Evolutionary conservation across 306 rosid genomes (phyloP), one percentile per base, ranked within the genome.

Genomic region (Alnus glutinosa): DNA sequence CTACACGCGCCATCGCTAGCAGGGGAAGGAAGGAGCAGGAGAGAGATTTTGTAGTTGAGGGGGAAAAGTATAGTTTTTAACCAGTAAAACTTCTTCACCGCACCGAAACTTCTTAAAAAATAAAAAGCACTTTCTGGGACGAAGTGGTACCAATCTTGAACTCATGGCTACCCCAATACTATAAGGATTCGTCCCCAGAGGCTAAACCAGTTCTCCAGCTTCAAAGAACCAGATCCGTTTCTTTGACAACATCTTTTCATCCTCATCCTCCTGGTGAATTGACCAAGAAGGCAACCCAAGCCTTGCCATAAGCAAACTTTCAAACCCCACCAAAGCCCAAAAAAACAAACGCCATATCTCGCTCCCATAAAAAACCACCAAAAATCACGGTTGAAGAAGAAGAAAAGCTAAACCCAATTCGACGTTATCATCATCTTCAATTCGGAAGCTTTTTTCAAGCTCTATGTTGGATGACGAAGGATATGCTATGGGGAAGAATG

Each of bases 91-190:
- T n/a, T n/a, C n/a, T n/a, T n/a, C n/a, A n/a, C n/a, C n/a, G n/a
- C n/a, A n/a, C n/a, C n/a, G n/a, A n/a, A n/a, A n/a, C n/a, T n/a
- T n/a, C n/a, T n/a, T n/a, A n/a, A n/a, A n/a, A n/a, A n/a, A n/a
- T n/a, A n/a, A n/a, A n/a, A n/a, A n/a, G n/a, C n/a, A n/a, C n/a
- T n/a, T n/a, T n/a, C n/a, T n/a, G n/a, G n/a, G n/a, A n/a, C n/a
- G n/a, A n/a, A n/a, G n/a, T n/a, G n/a, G 52, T 95, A 15, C 92
- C 95, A 44, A 83, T 88, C 80, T 86, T 71, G 78, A 86, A 86
- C 51, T 91, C 98, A 70, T 80, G 87, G 85, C 44, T 79, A 14
- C 84, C 74, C 54, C 89, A 42, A 4, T 39, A 76, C 76, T 80
- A 79, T 73, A 89, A 76, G 61, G 90, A 75, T 2, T 71, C 87